Evolutionary conservation across 306 rosid genomes (phyloP).

Genomic region (Hippophae gyantsensis): DNA sequence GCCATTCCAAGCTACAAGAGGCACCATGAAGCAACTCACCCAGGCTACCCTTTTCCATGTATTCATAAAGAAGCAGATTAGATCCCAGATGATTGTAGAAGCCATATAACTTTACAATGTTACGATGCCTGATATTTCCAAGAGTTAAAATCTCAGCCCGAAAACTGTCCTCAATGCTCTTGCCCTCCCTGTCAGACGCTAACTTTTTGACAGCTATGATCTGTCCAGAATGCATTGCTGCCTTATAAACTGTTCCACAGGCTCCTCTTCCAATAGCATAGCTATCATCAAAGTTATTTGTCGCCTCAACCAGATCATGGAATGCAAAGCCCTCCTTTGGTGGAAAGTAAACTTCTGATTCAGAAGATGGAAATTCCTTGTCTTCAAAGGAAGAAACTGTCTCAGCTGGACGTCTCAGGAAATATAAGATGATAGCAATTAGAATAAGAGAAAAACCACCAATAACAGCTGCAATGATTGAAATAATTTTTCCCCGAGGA

Average conservation of each 20-base stretch:
- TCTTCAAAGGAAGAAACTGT: constrained; percentile 30
- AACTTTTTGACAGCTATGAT: constrained; percentile 81
- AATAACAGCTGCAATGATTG: constrained; percentile 48
- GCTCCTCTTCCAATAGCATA: constrained; percentile 81
- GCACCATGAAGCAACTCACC: constrained; percentile 79
- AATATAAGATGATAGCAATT: constrained; percentile 52
- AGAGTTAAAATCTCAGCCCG: constrained; percentile 79
- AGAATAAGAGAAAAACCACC: constrained; percentile 88
- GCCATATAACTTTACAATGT: constrained; percentile 82
- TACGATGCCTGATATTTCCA: constrained; percentile 91
- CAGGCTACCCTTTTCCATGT: constrained; percentile 91
- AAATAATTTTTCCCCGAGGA: constrained; percentile 47
- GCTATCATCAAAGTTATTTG: constrained; percentile 64
- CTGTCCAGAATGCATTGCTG: constrained; percentile 60
- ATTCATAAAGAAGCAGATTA: constrained; percentile 83
- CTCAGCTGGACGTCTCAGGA: constrained; percentile 54
- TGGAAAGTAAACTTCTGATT: constrained; percentile 71
- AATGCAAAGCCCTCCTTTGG: constrained; percentile 74
- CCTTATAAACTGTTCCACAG: constrained; percentile 89
- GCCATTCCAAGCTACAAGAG: constrained; percentile 64
- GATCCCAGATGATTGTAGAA: constrained; percentile 86
- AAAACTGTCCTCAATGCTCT: constrained; percentile 70
- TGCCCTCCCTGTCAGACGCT: constrained; percentile 82
- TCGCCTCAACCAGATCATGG: constrained; percentile 84
- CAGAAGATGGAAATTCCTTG: constrained; percentile 45